Evolutionary conservation across 1,284 basidiomycete species (phyloP).

Genomic region (Lignosus rhinocerotis): DNA sequence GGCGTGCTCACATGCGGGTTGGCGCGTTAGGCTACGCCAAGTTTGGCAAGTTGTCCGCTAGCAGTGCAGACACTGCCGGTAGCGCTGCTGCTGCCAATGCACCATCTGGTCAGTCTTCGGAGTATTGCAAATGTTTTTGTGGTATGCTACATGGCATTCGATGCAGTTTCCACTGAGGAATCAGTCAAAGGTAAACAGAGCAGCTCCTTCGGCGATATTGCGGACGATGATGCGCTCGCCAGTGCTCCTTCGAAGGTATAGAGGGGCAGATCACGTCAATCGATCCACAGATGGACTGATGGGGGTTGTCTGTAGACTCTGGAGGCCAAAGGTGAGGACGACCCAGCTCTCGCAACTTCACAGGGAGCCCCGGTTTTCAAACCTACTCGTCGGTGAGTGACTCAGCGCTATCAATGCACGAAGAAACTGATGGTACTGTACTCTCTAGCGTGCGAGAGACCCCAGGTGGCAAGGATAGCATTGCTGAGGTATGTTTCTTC

Average conservation of each 20-base stretch:
- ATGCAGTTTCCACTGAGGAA: background rate
- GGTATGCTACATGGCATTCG: background rate
- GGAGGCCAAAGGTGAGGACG: no score
- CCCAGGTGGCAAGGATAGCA: conserved; percentile 64
- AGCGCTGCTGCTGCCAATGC: conserved; percentile 4
- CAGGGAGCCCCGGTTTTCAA: conserved; percentile 49
- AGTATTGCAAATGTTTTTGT: background rate
- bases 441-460: conserved; percentile 27
- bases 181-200: conserved; percentile 43
- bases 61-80: background rate
- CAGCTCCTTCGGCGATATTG: conserved; percentile 42
- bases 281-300: no score
- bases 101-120: conserved; percentile 1
- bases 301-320: no score
- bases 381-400: conserved; percentile 61
- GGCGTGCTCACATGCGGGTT: background rate
- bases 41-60: conserved; percentile 47
- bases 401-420: background rate
- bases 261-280: no score
- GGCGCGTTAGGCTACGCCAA: conserved; percentile 53
- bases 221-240: conserved; percentile 45
- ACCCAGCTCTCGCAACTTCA: no score
- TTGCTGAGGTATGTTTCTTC: conserved; percentile 47
- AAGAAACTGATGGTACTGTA: background rate
- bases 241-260: conserved; percentile 25